Evolutionary conservation across 2,329 filamentous ascomycete genomes (phyloP).

Genomic region (Hypoxylon sp.): DNA sequence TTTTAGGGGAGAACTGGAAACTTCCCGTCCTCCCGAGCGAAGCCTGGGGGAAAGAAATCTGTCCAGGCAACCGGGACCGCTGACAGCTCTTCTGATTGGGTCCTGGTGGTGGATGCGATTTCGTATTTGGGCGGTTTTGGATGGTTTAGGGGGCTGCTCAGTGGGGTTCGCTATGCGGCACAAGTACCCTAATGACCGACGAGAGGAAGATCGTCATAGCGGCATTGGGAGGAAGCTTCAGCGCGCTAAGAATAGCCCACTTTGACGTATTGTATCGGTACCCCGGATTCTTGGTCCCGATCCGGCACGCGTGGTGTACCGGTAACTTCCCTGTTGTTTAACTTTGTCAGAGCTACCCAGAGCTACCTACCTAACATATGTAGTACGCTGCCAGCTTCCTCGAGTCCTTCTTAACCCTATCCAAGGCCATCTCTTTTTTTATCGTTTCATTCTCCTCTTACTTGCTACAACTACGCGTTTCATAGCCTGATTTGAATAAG

Average conservation of each 20-base stretch:
- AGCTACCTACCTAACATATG: too few relatives aligned
- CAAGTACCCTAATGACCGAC: slow-evolving; percentile 11
- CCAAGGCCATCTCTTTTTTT: background rate
- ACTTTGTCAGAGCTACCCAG: slow-evolving; percentile 7
- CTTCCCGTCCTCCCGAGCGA: slow-evolving; percentile 9
- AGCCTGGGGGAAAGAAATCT: slow-evolving; percentile 22
- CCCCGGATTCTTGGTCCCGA: slow-evolving; percentile 39
- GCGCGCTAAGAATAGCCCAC: slow-evolving; percentile 29
- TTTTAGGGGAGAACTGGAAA: slow-evolving; percentile 15
- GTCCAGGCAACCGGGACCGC: slow-evolving; percentile 17
- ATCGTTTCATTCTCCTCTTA: background rate
- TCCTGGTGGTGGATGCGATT: slow-evolving; percentile 18
- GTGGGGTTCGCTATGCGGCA: slow-evolving; percentile 21
- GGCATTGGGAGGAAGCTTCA: slow-evolving; percentile 9
- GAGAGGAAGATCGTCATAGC: slow-evolving; percentile 38
- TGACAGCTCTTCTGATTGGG: slow-evolving; percentile 22
- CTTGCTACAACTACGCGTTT: background rate
- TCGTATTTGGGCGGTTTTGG: slow-evolving; percentile 10
- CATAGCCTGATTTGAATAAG: background rate
- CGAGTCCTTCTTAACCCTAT: slow-evolving; percentile 1
- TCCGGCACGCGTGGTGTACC: slow-evolving; percentile 12
- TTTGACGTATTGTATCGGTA: slow-evolving; percentile 36
- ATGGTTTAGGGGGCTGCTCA: slow-evolving; percentile 25
- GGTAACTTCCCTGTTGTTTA: slow-evolving; percentile 26
- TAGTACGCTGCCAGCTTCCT: too few relatives aligned